Evolutionary conservation across 2,329 filamentous ascomycete species (phyloP), one percentile per base, ranked within the genome.

Genomic region (Sphaerostilbella broomeana): DNA sequence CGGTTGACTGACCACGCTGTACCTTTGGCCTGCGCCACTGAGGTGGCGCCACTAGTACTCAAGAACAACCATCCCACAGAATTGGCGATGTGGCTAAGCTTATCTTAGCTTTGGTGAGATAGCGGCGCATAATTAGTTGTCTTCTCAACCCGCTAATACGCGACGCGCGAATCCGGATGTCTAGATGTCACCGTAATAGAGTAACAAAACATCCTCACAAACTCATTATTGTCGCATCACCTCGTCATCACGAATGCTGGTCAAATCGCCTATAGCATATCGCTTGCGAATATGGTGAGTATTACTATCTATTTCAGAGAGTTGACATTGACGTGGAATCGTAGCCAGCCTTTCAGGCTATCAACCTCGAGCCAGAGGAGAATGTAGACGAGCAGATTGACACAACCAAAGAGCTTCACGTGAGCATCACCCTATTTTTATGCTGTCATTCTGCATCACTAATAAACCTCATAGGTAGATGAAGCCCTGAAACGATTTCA

Each of bases 401-500:
- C 60, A 88, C 92, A 54, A 95, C 89, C 22, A 92, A 90, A 60
- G 90, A 97, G 62, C 80, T 98, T 37, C 89, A 95, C 55, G 76
- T 78, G 48, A 32, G 61, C 52, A 18, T 12, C 4, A 13, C 1
- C 8, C 1, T 5, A 4, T 7, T n/a, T 12, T 1, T 2, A 15
- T 7, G 3, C 15, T 18, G 4, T 11, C 5, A 11, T 4, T 0
- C 30, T 6, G 7, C 1, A 8, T 6, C 30, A 18, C 16, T 44
- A 22, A 42, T 22, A 3, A n/a, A 5, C 3, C 3, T 9, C 13
- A 6, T 13, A 84, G 72, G 90, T 97, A 55, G 92, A 98, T 55
- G 92, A 98, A 65, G 89, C 92, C 33, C 70, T 98, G 46, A 97
- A 95, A 64, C 77, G 90, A 24, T 98, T 95, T 59, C 89, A 97